Conservation (phyloP, 129 eudicot genomes). For the Solidago caesia region DNA sequence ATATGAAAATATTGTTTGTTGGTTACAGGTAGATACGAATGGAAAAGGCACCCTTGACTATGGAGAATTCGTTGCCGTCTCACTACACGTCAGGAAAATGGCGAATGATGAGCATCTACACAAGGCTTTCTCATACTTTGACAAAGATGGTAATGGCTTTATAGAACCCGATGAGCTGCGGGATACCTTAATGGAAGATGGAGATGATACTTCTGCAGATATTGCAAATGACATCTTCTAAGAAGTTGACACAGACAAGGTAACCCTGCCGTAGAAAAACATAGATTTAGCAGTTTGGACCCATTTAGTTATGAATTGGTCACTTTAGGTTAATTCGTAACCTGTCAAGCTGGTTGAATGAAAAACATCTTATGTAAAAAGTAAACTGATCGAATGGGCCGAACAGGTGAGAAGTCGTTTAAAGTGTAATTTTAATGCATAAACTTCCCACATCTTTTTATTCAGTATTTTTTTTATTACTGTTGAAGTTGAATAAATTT, state of each 20-base stretch:
- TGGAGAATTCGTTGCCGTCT: slow-evolving; percentile 80
- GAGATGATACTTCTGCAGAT: slow-evolving; percentile 63
- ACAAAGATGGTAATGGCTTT: slow-evolving; percentile 76
- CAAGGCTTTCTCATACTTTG: slow-evolving; percentile 89
- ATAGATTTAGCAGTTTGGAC: background rate
- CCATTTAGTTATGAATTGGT: background rate
- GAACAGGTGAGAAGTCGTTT: background rate
- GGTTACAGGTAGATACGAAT: slow-evolving; percentile 36
- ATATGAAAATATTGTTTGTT: no score
- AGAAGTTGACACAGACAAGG: slow-evolving; percentile 95
- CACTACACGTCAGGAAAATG: slow-evolving; percentile 76
- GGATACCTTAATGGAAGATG: slow-evolving; percentile 77
- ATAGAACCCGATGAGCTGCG: slow-evolving; percentile 80
- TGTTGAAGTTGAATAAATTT: no score
- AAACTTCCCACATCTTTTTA: no score
- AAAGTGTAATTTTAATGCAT: no score
- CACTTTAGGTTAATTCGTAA: background rate
- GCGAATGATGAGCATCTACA: slow-evolving; percentile 89
- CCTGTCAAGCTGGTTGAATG: background rate
- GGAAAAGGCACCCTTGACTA: slow-evolving; percentile 91
- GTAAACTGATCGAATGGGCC: background rate
- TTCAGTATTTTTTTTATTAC: no score
- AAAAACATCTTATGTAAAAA: background rate
- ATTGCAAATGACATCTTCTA: slow-evolving; percentile 86
- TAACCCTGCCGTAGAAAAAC: slow-evolving; percentile 1